phyloP scores from a whole-genome alignment of 495 filamentous ascomycete genomes.

The Sphaerosporella brunnea region DNA sequence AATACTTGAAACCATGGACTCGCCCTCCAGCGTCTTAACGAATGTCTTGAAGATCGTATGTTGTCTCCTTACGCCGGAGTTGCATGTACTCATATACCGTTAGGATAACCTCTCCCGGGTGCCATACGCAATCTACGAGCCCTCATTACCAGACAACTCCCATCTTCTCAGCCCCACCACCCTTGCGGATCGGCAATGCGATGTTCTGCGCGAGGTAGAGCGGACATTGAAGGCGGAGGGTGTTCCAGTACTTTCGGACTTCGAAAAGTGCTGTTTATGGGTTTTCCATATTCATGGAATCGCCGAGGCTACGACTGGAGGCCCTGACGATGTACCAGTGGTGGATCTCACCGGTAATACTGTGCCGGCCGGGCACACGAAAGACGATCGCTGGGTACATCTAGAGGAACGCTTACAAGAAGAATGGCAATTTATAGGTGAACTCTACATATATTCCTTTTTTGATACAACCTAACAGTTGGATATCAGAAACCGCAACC shows the following conservation, averaged over 20 bases:
- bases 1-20: slow-evolving; percentile 4
- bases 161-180: not conserved
- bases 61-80: not conserved
- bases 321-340: not conserved
- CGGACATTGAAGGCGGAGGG: slow-evolving; percentile 18
- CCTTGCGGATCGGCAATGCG: not conserved
- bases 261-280: slow-evolving; percentile 18
- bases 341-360: slow-evolving; percentile 11
- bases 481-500: slow-evolving; percentile 12
- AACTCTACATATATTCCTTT: not conserved
- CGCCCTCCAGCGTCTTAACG: slow-evolving; percentile 15
- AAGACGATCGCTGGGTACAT: slow-evolving; percentile 22
- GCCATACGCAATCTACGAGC: slow-evolving; percentile 5
- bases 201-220: slow-evolving; percentile 18
- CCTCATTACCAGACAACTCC: not conserved
- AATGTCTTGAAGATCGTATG: slow-evolving; percentile 26
- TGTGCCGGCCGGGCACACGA: slow-evolving; percentile 16
- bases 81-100: not conserved
- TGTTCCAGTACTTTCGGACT: slow-evolving; percentile 19
- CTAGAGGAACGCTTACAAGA: slow-evolving; percentile 15
- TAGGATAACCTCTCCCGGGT: slow-evolving; percentile 8
- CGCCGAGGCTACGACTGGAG: not conserved
- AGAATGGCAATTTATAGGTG: slow-evolving; percentile 21
- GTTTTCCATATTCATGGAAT: slow-evolving; percentile 21
- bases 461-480: not conserved